These are phyloP conservation scores for Conringia planisiliqua DNA, from an alignment of 345 rosid species.

Conservation along the genomic window DNA sequence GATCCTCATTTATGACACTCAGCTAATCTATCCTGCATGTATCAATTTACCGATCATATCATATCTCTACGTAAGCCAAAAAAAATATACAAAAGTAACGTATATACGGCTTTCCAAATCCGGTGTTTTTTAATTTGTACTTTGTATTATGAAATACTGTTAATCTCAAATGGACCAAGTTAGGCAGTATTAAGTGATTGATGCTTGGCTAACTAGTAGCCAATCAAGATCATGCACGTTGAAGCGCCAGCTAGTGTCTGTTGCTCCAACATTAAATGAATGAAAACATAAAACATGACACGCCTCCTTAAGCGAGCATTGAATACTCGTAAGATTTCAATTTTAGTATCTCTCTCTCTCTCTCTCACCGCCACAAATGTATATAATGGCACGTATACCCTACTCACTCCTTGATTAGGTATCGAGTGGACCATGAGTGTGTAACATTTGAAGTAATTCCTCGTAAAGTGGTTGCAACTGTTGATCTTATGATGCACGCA, in stretches of 20 bases:
- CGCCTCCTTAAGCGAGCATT: constrained; percentile 7
- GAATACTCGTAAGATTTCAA: neutral
- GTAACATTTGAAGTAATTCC: constrained; percentile 1
- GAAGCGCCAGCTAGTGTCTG: constrained; percentile 22
- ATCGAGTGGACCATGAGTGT: constrained; percentile 11
- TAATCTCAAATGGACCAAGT: neutral
- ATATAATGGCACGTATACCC: neutral
- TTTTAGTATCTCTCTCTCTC: neutral
- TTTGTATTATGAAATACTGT: neutral
- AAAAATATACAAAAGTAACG: neutral
- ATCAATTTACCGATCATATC: neutral
- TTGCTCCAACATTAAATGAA: constrained; percentile 22
- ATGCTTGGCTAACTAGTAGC: constrained; percentile 1
- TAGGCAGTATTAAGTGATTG: neutral
- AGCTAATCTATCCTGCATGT: neutral
- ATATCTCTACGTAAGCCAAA: neutral
- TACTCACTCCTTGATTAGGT: constrained; percentile 15
- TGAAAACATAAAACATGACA: neutral
- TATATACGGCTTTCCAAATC: neutral
- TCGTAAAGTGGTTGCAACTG: constrained; percentile 16
- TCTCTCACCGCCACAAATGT: constrained; percentile 16
- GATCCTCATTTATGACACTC: constrained; percentile 24
- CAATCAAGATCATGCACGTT: constrained; percentile 15
- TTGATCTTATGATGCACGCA: constrained; percentile 10
- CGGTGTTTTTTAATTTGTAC: neutral